A percentile compares a stretch with the other conserved stretches of the same genome.
Conservation (phyloP, 441 rosid species). For the Lagerstroemia fauriei region DNA sequence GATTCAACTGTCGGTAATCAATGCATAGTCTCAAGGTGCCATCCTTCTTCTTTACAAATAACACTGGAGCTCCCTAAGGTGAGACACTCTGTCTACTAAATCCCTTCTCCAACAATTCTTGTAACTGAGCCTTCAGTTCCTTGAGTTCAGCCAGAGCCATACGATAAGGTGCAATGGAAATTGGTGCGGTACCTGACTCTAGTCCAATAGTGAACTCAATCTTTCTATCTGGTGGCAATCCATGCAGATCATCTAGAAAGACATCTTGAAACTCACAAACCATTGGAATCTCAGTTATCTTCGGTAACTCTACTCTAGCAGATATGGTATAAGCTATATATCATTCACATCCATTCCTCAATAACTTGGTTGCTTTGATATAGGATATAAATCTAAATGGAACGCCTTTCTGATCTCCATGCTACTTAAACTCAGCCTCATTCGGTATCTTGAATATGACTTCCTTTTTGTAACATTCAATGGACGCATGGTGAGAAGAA, state of each 20-base stretch:
- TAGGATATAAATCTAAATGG: background rate
- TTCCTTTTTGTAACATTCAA: background rate
- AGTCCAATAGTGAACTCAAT: background rate
- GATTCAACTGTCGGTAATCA: background rate
- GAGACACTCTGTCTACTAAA: background rate
- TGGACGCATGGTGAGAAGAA: background rate
- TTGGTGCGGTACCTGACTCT: background rate
- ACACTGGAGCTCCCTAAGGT: slow-evolving; percentile 1
- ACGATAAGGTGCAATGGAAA: slow-evolving; percentile 1
- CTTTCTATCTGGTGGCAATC: background rate
- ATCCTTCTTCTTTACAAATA: slow-evolving; percentile 13
- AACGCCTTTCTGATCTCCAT: background rate
- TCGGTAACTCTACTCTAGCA: background rate
- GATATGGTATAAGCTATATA: background rate
- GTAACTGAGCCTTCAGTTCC: background rate
- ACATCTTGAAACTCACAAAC: background rate
- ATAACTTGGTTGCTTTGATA: background rate
- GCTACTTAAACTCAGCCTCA: background rate
- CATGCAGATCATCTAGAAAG: background rate
- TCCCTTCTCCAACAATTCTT: background rate
- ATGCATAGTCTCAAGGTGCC: background rate
- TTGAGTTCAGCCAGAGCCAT: background rate
- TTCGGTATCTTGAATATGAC: background rate
- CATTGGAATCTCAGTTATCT: background rate
- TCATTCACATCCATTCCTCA: background rate